These are phyloP conservation scores for Zasmidium cellare DNA, from an alignment of 2,329 filamentous ascomycete genomes.

Conservation along the genomic window DNA sequence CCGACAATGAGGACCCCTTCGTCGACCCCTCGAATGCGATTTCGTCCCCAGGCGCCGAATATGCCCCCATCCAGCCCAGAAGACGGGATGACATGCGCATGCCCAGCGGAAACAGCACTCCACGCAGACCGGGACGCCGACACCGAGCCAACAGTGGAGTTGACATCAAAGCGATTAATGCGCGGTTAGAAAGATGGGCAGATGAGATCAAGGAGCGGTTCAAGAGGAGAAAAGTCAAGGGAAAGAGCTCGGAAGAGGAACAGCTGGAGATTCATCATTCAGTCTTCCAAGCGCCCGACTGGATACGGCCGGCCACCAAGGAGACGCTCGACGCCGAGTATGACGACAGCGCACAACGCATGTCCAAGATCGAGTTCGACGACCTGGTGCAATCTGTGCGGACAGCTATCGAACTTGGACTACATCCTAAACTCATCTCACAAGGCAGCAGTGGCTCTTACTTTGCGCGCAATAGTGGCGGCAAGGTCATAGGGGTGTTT, in stretches of 20 bases:
- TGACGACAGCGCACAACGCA: slow-evolving; percentile 53
- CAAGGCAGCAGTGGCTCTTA: slow-evolving; percentile 98
- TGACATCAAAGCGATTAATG: slow-evolving; percentile 97
- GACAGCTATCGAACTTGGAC: slow-evolving; percentile 81
- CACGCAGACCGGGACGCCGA: slow-evolving; percentile 44
- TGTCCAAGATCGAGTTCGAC: slow-evolving; percentile 82
- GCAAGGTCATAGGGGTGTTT: slow-evolving; percentile 95
- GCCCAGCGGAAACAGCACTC: slow-evolving; percentile 34
- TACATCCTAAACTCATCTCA: slow-evolving; percentile 93
- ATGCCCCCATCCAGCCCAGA: slow-evolving; percentile 50
- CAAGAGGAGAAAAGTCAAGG: slow-evolving; percentile 78
- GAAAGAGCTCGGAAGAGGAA: slow-evolving; percentile 75
- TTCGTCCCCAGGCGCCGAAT: slow-evolving; percentile 37
- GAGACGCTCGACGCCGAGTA: slow-evolving; percentile 65
- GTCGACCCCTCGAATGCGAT: slow-evolving; percentile 30
- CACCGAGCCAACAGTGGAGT: slow-evolving; percentile 80
- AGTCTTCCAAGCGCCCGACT: slow-evolving; percentile 91
- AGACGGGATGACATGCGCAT: slow-evolving; percentile 46
- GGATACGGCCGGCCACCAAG: slow-evolving; percentile 75
- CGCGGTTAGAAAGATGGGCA: slow-evolving; percentile 90
- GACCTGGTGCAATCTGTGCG: slow-evolving; percentile 87
- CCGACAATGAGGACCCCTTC: slow-evolving; percentile 41
- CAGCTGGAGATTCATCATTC: slow-evolving; percentile 94
- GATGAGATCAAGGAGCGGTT: slow-evolving; percentile 98
- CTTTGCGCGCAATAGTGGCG: slow-evolving; percentile 87